Evolutionary conservation across 2,329 filamentous ascomycete genomes (phyloP).

Genomic region (Claviceps paspali): DNA sequence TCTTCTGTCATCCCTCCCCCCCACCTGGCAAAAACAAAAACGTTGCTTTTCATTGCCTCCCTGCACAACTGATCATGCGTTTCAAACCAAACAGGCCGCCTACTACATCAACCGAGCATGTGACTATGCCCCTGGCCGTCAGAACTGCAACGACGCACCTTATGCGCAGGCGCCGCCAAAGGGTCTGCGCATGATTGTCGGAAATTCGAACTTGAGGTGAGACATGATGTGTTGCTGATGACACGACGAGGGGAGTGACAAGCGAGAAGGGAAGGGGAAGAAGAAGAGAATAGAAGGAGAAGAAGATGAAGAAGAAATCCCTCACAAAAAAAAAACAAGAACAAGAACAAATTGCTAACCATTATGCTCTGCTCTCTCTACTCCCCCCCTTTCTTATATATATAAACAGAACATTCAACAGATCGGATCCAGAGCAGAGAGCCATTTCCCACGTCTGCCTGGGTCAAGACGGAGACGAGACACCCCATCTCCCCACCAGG

Average conservation of each 20-base stretch:
- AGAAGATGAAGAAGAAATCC: too few species aligned
- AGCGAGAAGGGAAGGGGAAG: too few species aligned
- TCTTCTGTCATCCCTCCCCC: too few species aligned
- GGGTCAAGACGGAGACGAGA: constrained; percentile 23
- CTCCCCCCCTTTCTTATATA: too few species aligned
- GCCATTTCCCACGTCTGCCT: constrained; percentile 44
- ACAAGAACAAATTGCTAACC: too few species aligned
- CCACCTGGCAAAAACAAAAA: too few species aligned
- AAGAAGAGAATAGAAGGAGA: too few species aligned
- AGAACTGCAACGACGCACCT: constrained; percentile 9
- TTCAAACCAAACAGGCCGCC: constrained; percentile 11
- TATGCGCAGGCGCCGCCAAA: constrained; percentile 41
- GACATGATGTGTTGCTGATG: neutral
- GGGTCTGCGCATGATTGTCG: constrained; percentile 51
- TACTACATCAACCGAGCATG: constrained; percentile 15
- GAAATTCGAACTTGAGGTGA: constrained; percentile 33
- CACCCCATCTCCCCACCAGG: constrained; percentile 32
- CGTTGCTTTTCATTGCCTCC: too few species aligned
- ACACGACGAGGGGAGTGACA: too few species aligned
- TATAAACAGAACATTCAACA: constrained; percentile 23
- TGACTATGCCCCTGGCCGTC: constrained; percentile 12
- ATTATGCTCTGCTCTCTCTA: too few species aligned
- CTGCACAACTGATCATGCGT: too few species aligned
- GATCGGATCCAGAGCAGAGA: constrained; percentile 26
- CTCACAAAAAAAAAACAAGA: too few species aligned